phyloP scores from a whole-genome alignment of 345 rosid species.

The Eucalyptus regnans region DNA sequence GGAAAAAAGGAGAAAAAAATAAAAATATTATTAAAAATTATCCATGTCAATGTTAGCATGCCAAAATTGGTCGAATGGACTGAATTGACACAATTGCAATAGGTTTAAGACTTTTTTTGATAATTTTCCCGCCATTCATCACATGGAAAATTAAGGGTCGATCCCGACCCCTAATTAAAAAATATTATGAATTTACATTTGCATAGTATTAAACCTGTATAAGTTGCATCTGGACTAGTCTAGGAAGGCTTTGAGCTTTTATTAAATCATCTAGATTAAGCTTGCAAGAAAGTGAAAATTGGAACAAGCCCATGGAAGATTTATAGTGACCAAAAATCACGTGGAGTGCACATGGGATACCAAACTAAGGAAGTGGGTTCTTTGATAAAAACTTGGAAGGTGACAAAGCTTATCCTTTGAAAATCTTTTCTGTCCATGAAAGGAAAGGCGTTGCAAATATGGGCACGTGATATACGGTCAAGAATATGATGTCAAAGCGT shows the following conservation, averaged over 20 bases:
- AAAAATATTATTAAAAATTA: no score
- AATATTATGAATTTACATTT: not conserved
- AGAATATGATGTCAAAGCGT: not conserved
- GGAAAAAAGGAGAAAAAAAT: no score
- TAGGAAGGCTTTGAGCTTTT: not conserved
- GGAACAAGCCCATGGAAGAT: not conserved
- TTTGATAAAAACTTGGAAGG: not conserved
- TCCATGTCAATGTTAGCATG: accelerated
- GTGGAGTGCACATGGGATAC: not conserved
- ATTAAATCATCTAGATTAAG: not conserved
- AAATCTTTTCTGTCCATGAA: not conserved
- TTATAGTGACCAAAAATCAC: not conserved
- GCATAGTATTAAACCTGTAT: not conserved
- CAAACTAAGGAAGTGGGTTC: not conserved
- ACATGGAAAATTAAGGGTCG: no score
- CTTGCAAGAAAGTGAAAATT: not conserved
- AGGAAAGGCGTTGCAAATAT: not conserved
- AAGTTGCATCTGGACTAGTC: not conserved
- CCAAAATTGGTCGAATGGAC: no score
- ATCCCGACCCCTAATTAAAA: not conserved
- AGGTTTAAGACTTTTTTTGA: no score
- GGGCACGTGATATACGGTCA: not conserved
- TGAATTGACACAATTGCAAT: no score
- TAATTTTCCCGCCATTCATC: not conserved
- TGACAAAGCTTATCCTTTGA: not conserved